Percentiles rank a stretch among this genome's conserved stretches.
Conservation (phyloP, 164 flowering plant genomes). For the Berberis thunbergii region DNA sequence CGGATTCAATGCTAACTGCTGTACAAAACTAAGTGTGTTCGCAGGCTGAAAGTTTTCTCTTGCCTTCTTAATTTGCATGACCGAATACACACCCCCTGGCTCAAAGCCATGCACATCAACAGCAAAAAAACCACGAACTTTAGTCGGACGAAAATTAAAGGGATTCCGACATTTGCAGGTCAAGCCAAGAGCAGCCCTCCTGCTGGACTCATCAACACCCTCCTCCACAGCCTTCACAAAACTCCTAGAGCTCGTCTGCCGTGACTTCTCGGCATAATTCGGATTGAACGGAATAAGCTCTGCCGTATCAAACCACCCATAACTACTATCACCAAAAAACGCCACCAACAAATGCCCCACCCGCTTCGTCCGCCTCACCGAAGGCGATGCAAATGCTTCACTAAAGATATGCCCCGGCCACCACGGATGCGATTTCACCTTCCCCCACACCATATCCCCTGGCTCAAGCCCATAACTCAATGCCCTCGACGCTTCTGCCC, state of each 20-base stretch:
- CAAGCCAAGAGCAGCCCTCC: slow-evolving; percentile 73
- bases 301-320: slow-evolving; percentile 89
- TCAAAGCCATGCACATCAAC: slow-evolving; percentile 79
- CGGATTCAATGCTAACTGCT: slow-evolving; percentile 53
- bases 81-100: slow-evolving; percentile 53
- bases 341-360: slow-evolving; percentile 87
- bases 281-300: slow-evolving; percentile 79
- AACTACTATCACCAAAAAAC: slow-evolving; percentile 95
- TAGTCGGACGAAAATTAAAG: slow-evolving; percentile 46
- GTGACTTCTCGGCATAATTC: slow-evolving; percentile 61
- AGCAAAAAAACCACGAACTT: slow-evolving; percentile 47
- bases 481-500: not conserved
- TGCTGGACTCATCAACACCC: slow-evolving; percentile 68
- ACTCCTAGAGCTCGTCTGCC: slow-evolving; percentile 46
- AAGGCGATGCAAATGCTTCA: slow-evolving; percentile 66
- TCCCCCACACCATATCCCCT: slow-evolving; percentile 93
- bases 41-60: slow-evolving; percentile 54
- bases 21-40: slow-evolving; percentile 46
- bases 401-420: slow-evolving; percentile 91
- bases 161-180: slow-evolving; percentile 66
- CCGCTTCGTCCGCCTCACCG: slow-evolving; percentile 52
- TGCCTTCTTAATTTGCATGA: slow-evolving; percentile 47
- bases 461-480: slow-evolving; percentile 8
- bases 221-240: slow-evolving; percentile 90
- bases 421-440: slow-evolving; percentile 99